Base-by-base conservation (phyloP, 2,329 filamentous ascomycete genomes). In the Ophiostoma piceae region DNA sequence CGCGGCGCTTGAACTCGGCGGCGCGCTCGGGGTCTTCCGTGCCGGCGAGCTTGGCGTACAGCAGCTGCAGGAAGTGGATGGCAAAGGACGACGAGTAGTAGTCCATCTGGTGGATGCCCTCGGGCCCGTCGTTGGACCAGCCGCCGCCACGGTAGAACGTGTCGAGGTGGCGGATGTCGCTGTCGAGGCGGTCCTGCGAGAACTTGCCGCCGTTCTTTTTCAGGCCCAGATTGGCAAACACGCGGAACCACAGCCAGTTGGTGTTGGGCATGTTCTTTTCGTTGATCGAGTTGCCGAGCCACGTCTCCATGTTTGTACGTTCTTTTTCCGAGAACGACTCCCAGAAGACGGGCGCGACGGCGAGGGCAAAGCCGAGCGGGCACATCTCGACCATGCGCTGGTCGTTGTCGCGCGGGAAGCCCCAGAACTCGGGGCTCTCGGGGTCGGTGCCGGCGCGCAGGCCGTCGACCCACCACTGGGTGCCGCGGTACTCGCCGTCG, bases 301-400 rank as follows among this genome's bases (percentile, higher is more conserved):
- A 94, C 2, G 79, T 81, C 76, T 90, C 88, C 12, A 94, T 82
- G 77, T 92, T 92, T 12, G 76, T 79, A 74, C 84, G 87, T 76
- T 92, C 86, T 73, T 82, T 82, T 19, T 84, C 84, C 2, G 83
- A 85, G 74, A 94, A 80, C 0, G 84, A 86, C 16, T 88, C 81
- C 90, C 90, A 93, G 71, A 92, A 80, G 3, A 84, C 74, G 76
- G 83, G 81, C 77, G 88, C 90, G 68, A 92, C 88, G 41, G 90
- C 90, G 68, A 94, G 81, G 1, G 90, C 87, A 75, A 88, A 94
- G 0, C 91, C 91, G 71, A 94, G 83, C 0, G 91, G 90, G 76
- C 90, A 93, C 84, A 92, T 92, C 77, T 94, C 91, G 2, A 94
- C 91, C 91, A 94, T 94, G 35, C 91, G 83, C 81, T 94, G 91